phyloP scores from a whole-genome alignment of 331 rosid genomes.

The Pyrus hybrid region DNA sequence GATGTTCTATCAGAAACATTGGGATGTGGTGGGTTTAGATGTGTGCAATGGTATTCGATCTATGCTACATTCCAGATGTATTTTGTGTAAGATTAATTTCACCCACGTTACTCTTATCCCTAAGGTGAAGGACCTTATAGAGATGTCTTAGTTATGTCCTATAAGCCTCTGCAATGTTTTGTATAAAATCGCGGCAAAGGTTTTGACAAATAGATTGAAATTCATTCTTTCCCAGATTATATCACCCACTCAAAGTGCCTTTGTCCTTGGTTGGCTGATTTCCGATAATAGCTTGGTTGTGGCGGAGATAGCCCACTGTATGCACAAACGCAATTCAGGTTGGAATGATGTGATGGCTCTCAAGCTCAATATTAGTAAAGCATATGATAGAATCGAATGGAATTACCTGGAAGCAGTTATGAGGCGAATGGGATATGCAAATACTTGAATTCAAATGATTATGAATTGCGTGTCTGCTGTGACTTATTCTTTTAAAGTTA shows the following conservation, averaged over 20 bases:
- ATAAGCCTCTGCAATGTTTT: neutral
- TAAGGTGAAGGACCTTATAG: neutral
- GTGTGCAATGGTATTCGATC: neutral
- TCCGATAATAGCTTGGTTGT: neutral
- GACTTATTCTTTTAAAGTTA: neutral
- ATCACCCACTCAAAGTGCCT: neutral
- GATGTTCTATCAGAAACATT: neutral
- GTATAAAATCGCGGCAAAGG: neutral
- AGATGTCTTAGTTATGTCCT: neutral
- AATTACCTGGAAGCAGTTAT: neutral
- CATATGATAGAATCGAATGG: neutral
- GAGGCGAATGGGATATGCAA: neutral
- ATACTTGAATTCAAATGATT: neutral
- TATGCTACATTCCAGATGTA: neutral
- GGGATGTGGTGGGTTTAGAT: neutral
- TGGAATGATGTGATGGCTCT: neutral
- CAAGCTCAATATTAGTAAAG: neutral
- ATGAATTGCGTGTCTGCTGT: neutral
- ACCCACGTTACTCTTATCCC: neutral
- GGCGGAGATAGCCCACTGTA: neutral
- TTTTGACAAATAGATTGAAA: neutral
- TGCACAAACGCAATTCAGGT: neutral
- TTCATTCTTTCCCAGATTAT: rapidly evolving
- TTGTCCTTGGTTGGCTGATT: neutral
- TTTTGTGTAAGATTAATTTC: neutral